These are phyloP conservation scores for Urochloa ruziziensis DNA, from an alignment of 176 grass and related monocot species.

Conservation along the genomic window DNA sequence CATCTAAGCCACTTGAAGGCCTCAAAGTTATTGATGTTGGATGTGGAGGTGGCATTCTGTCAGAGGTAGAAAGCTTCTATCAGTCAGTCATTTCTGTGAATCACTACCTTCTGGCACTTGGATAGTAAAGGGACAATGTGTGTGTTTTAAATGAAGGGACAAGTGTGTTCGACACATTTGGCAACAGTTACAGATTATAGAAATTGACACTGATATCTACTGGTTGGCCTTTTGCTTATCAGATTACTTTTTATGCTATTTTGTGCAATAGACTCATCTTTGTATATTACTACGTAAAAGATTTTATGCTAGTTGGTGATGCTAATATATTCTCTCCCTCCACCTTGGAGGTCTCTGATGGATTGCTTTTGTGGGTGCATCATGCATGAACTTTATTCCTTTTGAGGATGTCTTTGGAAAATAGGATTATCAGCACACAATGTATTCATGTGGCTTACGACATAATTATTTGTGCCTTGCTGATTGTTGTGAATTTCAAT, in stretches of 20 bases:
- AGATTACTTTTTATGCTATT: not conserved
- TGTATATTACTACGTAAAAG: not conserved
- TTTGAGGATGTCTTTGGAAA: not conserved
- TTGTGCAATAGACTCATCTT: not conserved
- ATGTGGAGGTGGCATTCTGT: constrained; percentile 95
- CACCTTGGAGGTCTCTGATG: not conserved
- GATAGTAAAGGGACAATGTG: not conserved
- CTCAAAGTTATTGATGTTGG: constrained; percentile 97
- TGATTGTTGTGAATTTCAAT: not conserved
- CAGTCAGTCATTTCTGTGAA: constrained; percentile 1
- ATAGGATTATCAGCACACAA: not conserved
- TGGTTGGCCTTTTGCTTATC: constrained; percentile 15
- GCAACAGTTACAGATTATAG: not conserved
- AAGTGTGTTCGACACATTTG: not conserved
- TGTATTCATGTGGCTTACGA: not conserved
- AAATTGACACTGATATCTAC: not conserved
- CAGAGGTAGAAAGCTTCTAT: constrained; percentile 56
- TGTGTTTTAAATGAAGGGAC: not conserved
- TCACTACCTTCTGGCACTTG: not conserved
- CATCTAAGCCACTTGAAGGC: constrained; percentile 78
- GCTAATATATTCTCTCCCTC: not conserved
- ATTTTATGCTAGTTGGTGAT: not conserved
- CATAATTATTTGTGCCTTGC: not conserved
- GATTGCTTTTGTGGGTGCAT: not conserved
- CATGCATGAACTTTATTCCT: not conserved